A percentile compares a stretch with the other conserved stretches of the same genome.
Conservation (phyloP, 129 eudicot species). For the carrot (Daucus carota) region DNA sequence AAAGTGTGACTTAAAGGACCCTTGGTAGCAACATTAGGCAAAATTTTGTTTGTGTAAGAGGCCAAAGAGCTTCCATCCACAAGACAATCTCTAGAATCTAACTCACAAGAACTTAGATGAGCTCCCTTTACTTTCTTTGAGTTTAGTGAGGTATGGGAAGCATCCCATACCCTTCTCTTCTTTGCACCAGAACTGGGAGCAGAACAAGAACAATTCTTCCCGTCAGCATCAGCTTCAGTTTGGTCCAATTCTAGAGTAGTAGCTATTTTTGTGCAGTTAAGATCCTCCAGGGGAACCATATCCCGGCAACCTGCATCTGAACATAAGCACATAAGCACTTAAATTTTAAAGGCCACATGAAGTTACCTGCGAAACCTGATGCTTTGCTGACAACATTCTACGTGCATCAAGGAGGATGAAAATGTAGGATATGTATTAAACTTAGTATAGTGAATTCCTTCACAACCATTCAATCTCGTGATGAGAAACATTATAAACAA, state of each 20-base stretch:
- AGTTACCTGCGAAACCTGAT: not conserved
- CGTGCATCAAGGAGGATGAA: not conserved
- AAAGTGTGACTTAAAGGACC: constrained; percentile 8
- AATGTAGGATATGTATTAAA: not conserved
- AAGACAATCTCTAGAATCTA: constrained; percentile 25
- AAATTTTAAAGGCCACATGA: not conserved
- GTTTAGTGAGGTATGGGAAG: constrained; percentile 66
- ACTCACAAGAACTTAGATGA: constrained; percentile 36
- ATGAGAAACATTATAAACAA: not conserved
- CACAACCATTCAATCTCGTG: not conserved
- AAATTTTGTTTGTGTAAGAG: constrained; percentile 12
- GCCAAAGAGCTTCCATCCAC: constrained; percentile 23
- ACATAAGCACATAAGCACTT: constrained; percentile 4
- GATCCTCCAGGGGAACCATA: constrained; percentile 24
- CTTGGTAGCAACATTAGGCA: constrained; percentile 18
- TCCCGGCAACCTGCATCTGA: constrained; percentile 29
- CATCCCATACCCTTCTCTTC: constrained; percentile 87
- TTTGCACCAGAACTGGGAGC: constrained; percentile 37
- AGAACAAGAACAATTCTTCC: constrained; percentile 39
- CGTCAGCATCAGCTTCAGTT: constrained; percentile 22
- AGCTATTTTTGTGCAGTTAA: constrained; percentile 13
- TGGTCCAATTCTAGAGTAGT: constrained; percentile 18
- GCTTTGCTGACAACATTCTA: not conserved
- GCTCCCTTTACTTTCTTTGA: constrained; percentile 90
- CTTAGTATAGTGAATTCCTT: not conserved